Base-by-base conservation (phyloP, 2,329 filamentous ascomycete species). In the Aspergillus spinulosporus region DNA sequence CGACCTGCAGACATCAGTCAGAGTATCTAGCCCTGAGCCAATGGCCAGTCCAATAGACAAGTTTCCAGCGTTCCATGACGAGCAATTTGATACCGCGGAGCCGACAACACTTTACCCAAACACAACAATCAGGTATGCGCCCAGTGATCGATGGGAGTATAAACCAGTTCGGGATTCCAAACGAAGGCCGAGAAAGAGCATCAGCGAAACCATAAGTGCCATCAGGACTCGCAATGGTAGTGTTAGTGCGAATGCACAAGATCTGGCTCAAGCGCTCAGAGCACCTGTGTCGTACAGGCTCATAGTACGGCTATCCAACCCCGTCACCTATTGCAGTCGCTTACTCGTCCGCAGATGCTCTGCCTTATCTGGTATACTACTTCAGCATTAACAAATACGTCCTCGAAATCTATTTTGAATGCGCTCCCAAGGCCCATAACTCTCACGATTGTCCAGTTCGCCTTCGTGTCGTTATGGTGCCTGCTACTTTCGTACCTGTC, bases 381-480 rank as follows among this genome's bases (percentile, higher is more conserved):
- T 26, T 97, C 93, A 43, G 94, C 95, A 60, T 80, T 97, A 65
- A 97, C 94, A 60, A 99, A 97, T 72, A 97, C 94, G 2, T 97
- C 94, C 26, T 97, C 94, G 50, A 99, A 99, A 77, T 90, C 93
- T n/a, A 99, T 99, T 68, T 81, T 97, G 59, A 97, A 91, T 64
- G 89, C 90, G 43, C 90, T 97, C 63, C 86, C 90, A 57, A 94
- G 91, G 74, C 93, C 93, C 1, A 89, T 94, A 34, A 97, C 93
- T 15, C 83, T 97, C 66, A 97, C 93, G 1, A 82, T 96, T 56
- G 82, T 96, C 50, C 94, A 99, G 80, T 99, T 99, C 76, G 88
- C 86, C 56, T 92, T 97, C 67, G 93, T 99, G 40, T 90, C 90
- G 8, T 85, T 87, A 54, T 94, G 92, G 80, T 99, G 94, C 74